Percentiles rank a stretch among this genome's conserved stretches.
phyloP scores from a whole-genome alignment of 768 basidiomycete genomes.

The Termitomyces eurrhizus region DNA sequence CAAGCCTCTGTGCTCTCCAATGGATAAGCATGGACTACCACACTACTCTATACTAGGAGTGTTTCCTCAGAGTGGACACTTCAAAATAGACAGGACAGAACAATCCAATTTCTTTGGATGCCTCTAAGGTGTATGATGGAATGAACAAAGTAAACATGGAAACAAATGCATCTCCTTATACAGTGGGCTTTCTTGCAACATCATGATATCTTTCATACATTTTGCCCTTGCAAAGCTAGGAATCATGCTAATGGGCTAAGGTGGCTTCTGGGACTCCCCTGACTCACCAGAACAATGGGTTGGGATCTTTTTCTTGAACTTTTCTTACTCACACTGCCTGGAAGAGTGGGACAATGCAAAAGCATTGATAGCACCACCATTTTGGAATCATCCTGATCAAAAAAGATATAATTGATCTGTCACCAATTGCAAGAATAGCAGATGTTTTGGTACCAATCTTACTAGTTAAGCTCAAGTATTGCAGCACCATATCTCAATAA shows the following conservation, averaged over 20 bases:
- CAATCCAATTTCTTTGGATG: background rate
- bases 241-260: background rate
- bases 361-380: background rate
- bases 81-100: too few species aligned
- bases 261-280: background rate
- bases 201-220: background rate
- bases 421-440: background rate
- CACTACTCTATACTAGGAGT: too few species aligned
- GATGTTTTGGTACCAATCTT: background rate
- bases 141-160: background rate
- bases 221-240: background rate
- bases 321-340: constrained; percentile 6
- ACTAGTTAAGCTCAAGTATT: background rate
- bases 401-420: background rate
- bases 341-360: background rate
- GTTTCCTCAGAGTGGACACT: too few species aligned
- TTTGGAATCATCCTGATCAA: background rate
- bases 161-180: background rate
- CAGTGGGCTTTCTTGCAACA: background rate
- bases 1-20: too few species aligned
- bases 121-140: background rate
- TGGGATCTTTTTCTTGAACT: background rate
- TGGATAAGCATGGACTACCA: too few species aligned
- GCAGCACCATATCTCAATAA: background rate
- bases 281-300: background rate